These are phyloP conservation scores for Xylariaceae sp. DNA, from an alignment of 2,329 filamentous ascomycete species.

Conservation along the genomic window DNA sequence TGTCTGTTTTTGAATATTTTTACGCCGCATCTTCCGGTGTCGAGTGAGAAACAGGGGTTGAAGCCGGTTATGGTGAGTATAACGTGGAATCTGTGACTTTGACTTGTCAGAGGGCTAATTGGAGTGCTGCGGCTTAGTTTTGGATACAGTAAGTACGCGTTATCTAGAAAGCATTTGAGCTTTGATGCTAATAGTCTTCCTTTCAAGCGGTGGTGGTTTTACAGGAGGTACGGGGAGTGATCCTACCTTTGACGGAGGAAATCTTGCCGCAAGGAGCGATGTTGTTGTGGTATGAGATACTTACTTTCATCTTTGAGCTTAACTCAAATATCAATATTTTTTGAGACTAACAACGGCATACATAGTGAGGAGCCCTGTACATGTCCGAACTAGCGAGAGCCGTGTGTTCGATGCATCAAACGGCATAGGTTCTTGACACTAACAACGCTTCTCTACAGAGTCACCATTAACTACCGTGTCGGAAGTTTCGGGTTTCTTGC, in stretches of 20 bases:
- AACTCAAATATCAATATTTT: too few species aligned
- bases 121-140: slow-evolving; percentile 5
- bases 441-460: too few species aligned
- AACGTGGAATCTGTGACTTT: too few species aligned
- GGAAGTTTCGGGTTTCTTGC: slow-evolving; percentile 58
- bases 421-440: too few species aligned
- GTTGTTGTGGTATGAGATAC: slow-evolving; percentile 45
- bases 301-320: too few species aligned
- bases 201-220: slow-evolving; percentile 51
- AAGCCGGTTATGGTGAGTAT: slow-evolving; percentile 33
- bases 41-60: slow-evolving; percentile 4
- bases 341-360: too few species aligned
- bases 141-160: slow-evolving; percentile 15
- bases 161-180: neutral
- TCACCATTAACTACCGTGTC: slow-evolving; percentile 60
- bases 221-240: slow-evolving; percentile 44
- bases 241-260: slow-evolving; percentile 48
- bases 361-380: too few species aligned
- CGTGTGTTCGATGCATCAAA: too few species aligned
- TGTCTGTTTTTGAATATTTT: slow-evolving; percentile 48
- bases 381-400: too few species aligned
- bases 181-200: neutral
- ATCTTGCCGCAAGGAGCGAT: slow-evolving; percentile 57
- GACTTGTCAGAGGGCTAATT: neutral
- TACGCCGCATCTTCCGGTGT: slow-evolving; percentile 39